These are phyloP conservation scores for Pestalotiopsis sp. DNA, from an alignment of 2,329 filamentous ascomycete genomes.

Conservation along the genomic window DNA sequence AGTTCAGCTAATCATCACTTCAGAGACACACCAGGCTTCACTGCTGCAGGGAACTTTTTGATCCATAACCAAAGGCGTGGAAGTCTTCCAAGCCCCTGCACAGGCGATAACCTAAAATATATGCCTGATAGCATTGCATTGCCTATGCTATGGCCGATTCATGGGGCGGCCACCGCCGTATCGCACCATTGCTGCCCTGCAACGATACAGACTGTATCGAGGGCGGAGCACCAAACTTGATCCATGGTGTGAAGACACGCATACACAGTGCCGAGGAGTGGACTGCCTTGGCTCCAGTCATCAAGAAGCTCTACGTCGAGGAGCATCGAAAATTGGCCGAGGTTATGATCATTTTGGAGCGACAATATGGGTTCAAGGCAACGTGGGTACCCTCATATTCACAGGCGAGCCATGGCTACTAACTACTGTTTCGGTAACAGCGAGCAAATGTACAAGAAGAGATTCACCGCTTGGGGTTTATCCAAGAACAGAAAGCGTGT, in stretches of 20 bases:
- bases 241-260: background rate
- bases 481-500: constrained; percentile 19
- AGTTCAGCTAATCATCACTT: background rate
- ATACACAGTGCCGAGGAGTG: constrained; percentile 23
- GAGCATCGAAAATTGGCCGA: constrained; percentile 24
- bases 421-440: constrained; percentile 7
- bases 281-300: constrained; percentile 21
- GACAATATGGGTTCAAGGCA: constrained; percentile 22
- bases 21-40: background rate
- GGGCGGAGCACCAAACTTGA: background rate
- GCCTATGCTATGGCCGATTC: background rate
- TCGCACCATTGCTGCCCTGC: background rate
- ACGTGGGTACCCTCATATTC: constrained; percentile 18
- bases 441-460: constrained; percentile 29
- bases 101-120: background rate
- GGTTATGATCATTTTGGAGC: constrained; percentile 22
- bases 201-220: background rate
- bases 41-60: constrained; percentile 1
- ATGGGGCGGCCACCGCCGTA: background rate
- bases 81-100: background rate
- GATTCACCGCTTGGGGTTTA: constrained; percentile 26
- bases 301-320: constrained; percentile 24
- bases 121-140: background rate
- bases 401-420: background rate
- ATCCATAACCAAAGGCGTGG: background rate